Conservation (phyloP, 2,329 filamentous ascomycete species). For the Periconia sp. region DNA sequence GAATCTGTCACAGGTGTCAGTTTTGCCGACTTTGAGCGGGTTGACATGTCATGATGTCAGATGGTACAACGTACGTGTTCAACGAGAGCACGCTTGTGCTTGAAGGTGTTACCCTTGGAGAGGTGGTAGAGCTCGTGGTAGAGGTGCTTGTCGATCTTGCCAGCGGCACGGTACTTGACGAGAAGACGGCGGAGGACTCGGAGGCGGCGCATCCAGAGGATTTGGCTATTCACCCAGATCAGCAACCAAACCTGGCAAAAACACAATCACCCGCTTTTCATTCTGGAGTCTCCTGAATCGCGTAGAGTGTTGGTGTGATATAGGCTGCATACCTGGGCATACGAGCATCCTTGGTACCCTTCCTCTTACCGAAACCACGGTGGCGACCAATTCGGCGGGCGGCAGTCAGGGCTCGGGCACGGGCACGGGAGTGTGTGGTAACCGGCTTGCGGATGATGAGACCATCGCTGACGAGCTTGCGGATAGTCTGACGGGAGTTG, state of each 20-base stretch:
- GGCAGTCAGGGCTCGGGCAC: conserved; percentile 92
- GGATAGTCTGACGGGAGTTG: conserved; percentile 99
- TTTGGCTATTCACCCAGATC: conserved; percentile 65
- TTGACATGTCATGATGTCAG: conserved; percentile 41
- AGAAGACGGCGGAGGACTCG: conserved; percentile 98
- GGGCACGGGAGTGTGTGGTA: conserved; percentile 98
- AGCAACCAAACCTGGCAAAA: conserved; percentile 25
- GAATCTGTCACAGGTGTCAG: conserved; percentile 68
- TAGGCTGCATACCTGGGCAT: conserved; percentile 81
- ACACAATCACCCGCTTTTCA: conserved; percentile 5
- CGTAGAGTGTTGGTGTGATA: conserved; percentile 15
- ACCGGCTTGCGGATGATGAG: conserved; percentile 99
- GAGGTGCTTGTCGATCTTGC: conserved; percentile 99
- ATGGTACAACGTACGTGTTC: conserved; percentile 83
- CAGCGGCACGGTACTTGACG: conserved; percentile 99
- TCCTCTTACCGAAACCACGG: conserved; percentile 99
- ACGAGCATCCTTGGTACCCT: conserved; percentile 99
- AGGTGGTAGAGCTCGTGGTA: conserved; percentile 99
- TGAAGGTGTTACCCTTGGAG: conserved; percentile 99
- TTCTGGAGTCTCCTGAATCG: conserved; percentile 2
- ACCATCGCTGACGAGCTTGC: conserved; percentile 99
- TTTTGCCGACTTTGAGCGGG: conserved; percentile 15
- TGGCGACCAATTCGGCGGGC: conserved; percentile 95
- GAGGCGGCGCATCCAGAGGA: conserved; percentile 99
- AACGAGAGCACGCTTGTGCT: conserved; percentile 99